Evolutionary conservation across 495 filamentous ascomycete species (phyloP), one percentile per base, ranked within the genome.

Genomic region (Penicillium silybi): DNA sequence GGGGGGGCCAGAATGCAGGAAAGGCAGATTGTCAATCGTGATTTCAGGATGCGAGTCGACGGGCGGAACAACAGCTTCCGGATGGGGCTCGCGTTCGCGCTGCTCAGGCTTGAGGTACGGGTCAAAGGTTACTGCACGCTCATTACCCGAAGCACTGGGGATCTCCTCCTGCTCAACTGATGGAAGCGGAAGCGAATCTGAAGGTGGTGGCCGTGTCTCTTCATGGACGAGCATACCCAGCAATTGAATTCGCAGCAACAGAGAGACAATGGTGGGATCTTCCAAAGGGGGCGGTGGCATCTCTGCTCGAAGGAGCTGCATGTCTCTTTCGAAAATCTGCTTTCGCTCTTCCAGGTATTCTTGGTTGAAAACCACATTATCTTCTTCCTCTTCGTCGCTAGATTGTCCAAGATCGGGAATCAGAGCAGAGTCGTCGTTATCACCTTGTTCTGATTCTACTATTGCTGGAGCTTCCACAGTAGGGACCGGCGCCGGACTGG

Each of bases 281-380:
- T 76, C 69, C 39, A 78, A 52, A 8, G 71, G 71, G 2, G 72
- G 59, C 1, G 58, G 69, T 16, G 77, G 78, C 49, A 79, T 54
- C 56, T 76, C 74, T 7, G 72, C 66, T 37, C 75, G 66, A 26
- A 81, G 62, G 6, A 58, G 51, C 34, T 67, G 58, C 61, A 80
- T 71, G 26, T 77, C 71, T 39, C 68, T 73, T 48, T 80, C 74
- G 27, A 77, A 78, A 1, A 70, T 70, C 13, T 56, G 65, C 54
- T 77, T 76, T 17, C 74, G 66, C 49, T 75, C 70, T n/a, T 76
- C 70, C 7, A 79, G 59, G 51, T 80, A 77, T 29, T 78, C 75
- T 18, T 80, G 71, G 7, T 71, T 78, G 19, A 81, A 74, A 16
- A 73, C 62, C 3, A 62, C 58, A 43, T 72, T 72, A 17, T 76